Evolutionary conservation across 1,284 basidiomycete genomes (phyloP), one percentile per base, ranked within the genome.

Genomic region (Trametes hirsuta): DNA sequence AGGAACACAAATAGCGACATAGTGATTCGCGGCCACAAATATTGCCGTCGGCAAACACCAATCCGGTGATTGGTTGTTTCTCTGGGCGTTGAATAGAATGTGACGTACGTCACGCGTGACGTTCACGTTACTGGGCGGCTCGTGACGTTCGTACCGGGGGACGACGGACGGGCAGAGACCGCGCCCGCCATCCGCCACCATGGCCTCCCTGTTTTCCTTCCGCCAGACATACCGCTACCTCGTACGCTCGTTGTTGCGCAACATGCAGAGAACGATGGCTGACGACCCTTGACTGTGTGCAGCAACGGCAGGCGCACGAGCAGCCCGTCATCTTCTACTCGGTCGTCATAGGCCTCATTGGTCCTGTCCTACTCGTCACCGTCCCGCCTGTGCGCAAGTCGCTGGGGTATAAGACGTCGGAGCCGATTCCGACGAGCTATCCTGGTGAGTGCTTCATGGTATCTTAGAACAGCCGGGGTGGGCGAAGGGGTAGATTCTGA

Each of bases 321-420:
- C 87, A 87, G 69, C 95, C 95, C 39, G 91, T 94, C 71, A 86
- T 97, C 75, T 96, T 97, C 81, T 97, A 88, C 79, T 93, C 94
- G 6, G 81, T 90, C 72, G 75, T 88, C 53, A 77, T 97, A 61
- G 95, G 95, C 46, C 71, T 78, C 54, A 79, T 84, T 75, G 95
- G 95, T 2, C 95, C 95, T 12, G 75, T 90, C 25, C 78, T 93
- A 72, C 90, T 91, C 50, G 68, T 93, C 42, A 79, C 83, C 47
- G 85, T 97, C 11, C 95, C 95, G 11, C 88, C 91, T 6, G 83
- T 97, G 67, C 88, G 94, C 60, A 85, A 81, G 71, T 77, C 82
- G 58, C 73, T 87, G 66, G 95, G 95, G 39, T 95, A 89, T 75
- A 83, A 82, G 68, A 85, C 85, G 4, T 77, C 90, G 44, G 91